These are phyloP conservation scores for Colletotrichum sp. DNA, from an alignment of 2,329 filamentous ascomycete genomes.

Conservation along the genomic window DNA sequence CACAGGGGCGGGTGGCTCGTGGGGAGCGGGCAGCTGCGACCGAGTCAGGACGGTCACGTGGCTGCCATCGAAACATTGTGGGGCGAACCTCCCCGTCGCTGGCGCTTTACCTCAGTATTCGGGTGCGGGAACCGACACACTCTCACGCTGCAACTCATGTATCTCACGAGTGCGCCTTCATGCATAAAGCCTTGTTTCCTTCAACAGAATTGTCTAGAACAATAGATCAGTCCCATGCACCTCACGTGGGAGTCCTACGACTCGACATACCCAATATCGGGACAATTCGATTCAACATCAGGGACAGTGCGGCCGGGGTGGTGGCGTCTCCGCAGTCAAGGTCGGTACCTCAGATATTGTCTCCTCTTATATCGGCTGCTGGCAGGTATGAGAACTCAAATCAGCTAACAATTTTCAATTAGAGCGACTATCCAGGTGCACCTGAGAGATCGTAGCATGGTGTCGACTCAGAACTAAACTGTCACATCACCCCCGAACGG, in stretches of 20 bases:
- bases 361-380: conserved; percentile 8
- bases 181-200: neutral
- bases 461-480: conserved; percentile 6
- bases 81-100: neutral
- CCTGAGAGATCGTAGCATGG: conserved; percentile 11
- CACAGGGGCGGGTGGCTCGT: neutral
- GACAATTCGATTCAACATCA: neutral
- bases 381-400: neutral
- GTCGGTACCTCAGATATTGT: conserved; percentile 4
- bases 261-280: neutral
- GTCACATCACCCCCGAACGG: neutral
- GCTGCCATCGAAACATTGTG: neutral
- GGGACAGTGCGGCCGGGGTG: conserved; percentile 8
- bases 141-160: neutral
- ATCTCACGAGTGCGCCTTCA: conserved; percentile 9
- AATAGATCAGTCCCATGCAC: conserved; percentile 2
- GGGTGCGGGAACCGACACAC: neutral
- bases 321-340: conserved; percentile 16
- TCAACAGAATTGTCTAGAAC: conserved; percentile 10
- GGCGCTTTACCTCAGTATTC: neutral
- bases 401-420: neutral
- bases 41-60: neutral
- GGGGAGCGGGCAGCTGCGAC: neutral
- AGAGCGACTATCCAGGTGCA: neutral
- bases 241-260: neutral